Base-by-base conservation (phyloP, 129 eudicot genomes). In the Tagetes erecta region DNA sequence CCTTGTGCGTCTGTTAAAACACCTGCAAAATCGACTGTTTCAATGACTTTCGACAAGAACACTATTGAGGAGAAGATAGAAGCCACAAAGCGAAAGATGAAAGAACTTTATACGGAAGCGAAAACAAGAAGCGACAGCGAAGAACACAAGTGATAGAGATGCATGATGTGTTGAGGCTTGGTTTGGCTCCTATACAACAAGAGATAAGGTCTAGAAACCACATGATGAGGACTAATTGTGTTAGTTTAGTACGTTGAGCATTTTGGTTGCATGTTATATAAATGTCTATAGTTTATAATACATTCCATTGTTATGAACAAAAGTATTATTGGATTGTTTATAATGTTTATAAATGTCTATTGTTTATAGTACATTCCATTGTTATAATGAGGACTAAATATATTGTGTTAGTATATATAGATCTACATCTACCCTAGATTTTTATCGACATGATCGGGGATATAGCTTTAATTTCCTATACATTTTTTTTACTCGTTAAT, bases 51-150 rank as follows among this genome's bases (percentile, higher is more conserved):
- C 12, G 55, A 70, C 13, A 5, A 3, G 47, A 51, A 13, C 31
- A 14, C 11, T 6, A 31, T 37, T 2, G 52, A 20, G 53, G 50
- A 53, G 39, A 71, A 53, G 27, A 10, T 71, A 0, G 51, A 71
- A 71, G 75, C 39, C 30, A 38, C 36, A 6, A 53, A 71, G 6
- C 55, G 76, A 72, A 72, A 72, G 47, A 20, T 72, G 41, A 66
- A 40, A 1, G 27, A 41, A 40, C n/a, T 3, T 6, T 72, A 55
- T 30, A 6, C 39, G 30, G 41, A 55, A 40, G 76, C 14, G 67
- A 56, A 57, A 56, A 56, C 42, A 6, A 2, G 2, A 72, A 56
- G 20, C 39, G 11, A 33, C 9, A 39, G 42, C 9, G 30, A 34
- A 73, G 53, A 5, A 59, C 47, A 31, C 45, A 45, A 59, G 77